These are phyloP conservation scores for Skeletonema grethae DNA, from an alignment of 108 stramenopile genomes.

Conservation along the genomic window DNA sequence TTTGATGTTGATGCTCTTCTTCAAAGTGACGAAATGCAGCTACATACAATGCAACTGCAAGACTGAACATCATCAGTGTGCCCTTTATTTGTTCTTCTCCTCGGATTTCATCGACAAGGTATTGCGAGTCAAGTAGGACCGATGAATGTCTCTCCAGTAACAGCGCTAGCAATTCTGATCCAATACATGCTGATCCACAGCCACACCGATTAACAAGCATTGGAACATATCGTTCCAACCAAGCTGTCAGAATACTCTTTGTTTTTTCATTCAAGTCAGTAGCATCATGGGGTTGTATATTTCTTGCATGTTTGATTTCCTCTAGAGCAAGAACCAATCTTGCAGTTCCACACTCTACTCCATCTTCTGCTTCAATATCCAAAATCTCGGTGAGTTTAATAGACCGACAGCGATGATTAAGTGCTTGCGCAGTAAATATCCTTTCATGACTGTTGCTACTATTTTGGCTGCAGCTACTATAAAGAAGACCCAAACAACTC, in stretches of 20 bases:
- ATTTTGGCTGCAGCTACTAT: not conserved
- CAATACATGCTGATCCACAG: constrained; percentile 14
- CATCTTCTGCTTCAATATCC: constrained; percentile 50
- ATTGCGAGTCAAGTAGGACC: not conserved
- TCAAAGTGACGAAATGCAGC: constrained; percentile 26
- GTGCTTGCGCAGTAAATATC: constrained; percentile 46
- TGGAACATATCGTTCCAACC: constrained; percentile 35
- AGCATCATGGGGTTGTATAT: not conserved
- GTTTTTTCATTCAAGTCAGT: constrained; percentile 11
- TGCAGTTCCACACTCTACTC: constrained; percentile 31
- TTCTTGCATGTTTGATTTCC: constrained; percentile 11
- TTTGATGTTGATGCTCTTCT: constrained; percentile 17
- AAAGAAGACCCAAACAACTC: constrained; percentile 24
- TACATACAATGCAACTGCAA: constrained; percentile 49
- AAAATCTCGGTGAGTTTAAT: constrained; percentile 37
- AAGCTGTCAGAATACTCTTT: constrained; percentile 22
- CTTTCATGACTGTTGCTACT: constrained; percentile 20
- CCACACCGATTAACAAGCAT: constrained; percentile 31
- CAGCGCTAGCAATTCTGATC: constrained; percentile 16
- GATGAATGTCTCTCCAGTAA: constrained; percentile 28
- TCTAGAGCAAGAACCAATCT: constrained; percentile 39
- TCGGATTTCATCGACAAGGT: constrained; percentile 3
- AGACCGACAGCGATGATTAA: constrained; percentile 33
- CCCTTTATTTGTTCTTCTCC: constrained; percentile 73
- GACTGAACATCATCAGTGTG: constrained; percentile 55